These are phyloP conservation scores for Ascochyta lentis DNA, from an alignment of 2,329 filamentous ascomycete genomes.

Conservation along the genomic window DNA sequence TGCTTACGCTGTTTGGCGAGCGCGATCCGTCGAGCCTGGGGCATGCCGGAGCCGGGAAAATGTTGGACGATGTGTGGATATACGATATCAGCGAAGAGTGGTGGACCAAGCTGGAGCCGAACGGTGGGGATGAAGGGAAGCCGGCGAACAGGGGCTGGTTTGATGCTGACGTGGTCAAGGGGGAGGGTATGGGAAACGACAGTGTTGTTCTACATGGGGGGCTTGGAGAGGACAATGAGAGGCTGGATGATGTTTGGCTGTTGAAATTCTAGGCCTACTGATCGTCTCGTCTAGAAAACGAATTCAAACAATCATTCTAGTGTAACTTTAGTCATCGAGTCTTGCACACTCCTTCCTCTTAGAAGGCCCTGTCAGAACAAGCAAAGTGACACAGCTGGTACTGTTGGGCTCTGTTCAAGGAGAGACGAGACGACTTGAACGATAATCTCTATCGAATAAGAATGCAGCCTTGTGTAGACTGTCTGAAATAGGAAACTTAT, in stretches of 20 bases:
- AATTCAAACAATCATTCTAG: too few relatives aligned
- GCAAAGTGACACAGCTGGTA: too few relatives aligned
- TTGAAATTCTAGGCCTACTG: slow-evolving; percentile 40
- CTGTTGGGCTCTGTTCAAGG: too few relatives aligned
- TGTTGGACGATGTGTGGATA: slow-evolving; percentile 61
- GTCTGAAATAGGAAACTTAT: too few relatives aligned
- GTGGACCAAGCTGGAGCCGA: slow-evolving; percentile 42
- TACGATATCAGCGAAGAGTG: slow-evolving; percentile 49
- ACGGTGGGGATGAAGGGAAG: slow-evolving; percentile 23
- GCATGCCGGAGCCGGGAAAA: slow-evolving; percentile 63
- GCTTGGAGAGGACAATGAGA: slow-evolving; percentile 59
- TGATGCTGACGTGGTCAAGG: slow-evolving; percentile 55
- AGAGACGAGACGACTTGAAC: too few relatives aligned
- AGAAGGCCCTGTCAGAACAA: too few relatives aligned
- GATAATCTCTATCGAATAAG: too few relatives aligned
- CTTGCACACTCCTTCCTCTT: too few relatives aligned
- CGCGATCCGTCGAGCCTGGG: slow-evolving; percentile 59
- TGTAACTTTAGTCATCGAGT: too few relatives aligned
- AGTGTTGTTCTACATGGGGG: slow-evolving; percentile 58
- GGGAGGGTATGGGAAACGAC: slow-evolving; percentile 33
- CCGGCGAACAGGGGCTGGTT: slow-evolving; percentile 62
- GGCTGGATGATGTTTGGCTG: slow-evolving; percentile 59
- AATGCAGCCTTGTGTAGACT: too few relatives aligned
- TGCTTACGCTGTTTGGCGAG: slow-evolving; percentile 63
- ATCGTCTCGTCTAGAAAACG: too few relatives aligned